These are phyloP conservation scores for Dipodascus geniculatus DNA, from an alignment of 805 yeast species.

Conservation along the genomic window DNA sequence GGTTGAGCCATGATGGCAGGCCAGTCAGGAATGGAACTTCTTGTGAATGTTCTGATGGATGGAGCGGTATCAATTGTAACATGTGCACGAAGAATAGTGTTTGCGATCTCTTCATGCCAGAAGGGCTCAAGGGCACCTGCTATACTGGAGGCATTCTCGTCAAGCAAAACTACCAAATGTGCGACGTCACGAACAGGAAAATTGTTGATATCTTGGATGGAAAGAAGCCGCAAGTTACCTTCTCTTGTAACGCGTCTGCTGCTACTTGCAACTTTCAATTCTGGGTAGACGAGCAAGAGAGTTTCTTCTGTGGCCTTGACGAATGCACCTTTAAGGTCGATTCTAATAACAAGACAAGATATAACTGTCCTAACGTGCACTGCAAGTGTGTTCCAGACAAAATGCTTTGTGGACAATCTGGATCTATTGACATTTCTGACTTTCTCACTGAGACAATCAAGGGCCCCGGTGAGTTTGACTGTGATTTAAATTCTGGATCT, in stretches of 20 bases:
- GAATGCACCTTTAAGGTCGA: constrained; percentile 63
- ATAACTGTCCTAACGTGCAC: constrained; percentile 63
- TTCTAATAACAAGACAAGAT: constrained; percentile 50
- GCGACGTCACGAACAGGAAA: constrained; percentile 83
- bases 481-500: constrained; percentile 48
- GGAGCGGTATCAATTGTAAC: constrained; percentile 91
- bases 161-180: constrained; percentile 74
- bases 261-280: constrained; percentile 78
- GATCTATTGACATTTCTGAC: constrained; percentile 90
- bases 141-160: constrained; percentile 77
- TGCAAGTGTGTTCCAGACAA: constrained; percentile 88
- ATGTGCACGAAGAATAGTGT: constrained; percentile 61
- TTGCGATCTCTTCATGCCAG: constrained; percentile 84
- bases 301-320: constrained; percentile 77
- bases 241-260: constrained; percentile 64
- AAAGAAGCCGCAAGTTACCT: constrained; percentile 80
- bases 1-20: constrained; percentile 52
- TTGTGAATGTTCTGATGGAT: constrained; percentile 74
- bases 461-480: constrained; percentile 89
- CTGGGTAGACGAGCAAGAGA: constrained; percentile 87
- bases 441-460: constrained; percentile 78
- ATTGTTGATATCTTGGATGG: constrained; percentile 73
- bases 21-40: constrained; percentile 42
- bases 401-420: constrained; percentile 88
- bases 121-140: constrained; percentile 75